phyloP scores from a whole-genome alignment of 208 protist genomes.

The Trypanosoma rangeli region DNA sequence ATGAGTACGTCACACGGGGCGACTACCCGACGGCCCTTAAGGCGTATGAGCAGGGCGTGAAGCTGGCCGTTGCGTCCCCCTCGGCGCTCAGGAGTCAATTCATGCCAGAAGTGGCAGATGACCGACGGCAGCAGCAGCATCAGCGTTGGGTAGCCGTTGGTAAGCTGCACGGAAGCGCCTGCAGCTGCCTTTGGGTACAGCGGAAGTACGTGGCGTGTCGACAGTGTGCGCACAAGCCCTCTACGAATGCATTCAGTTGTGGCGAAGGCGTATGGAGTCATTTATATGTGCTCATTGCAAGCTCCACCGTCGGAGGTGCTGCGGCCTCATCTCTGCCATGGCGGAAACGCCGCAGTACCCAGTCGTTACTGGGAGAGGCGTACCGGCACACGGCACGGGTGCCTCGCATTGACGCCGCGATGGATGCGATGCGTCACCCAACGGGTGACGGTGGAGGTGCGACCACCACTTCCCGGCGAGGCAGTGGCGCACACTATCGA shows the following conservation, averaged over 20 bases:
- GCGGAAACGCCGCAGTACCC: neutral
- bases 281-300: constrained; percentile 8
- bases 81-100: neutral
- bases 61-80: neutral
- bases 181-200: constrained; percentile 8
- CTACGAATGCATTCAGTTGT: neutral
- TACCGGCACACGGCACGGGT: neutral
- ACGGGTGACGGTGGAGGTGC: too few species aligned
- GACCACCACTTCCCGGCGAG: neutral
- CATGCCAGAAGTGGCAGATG: neutral
- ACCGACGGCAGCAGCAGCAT: neutral
- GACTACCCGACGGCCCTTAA: neutral
- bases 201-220: constrained; percentile 1
- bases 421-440: neutral
- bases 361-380: constrained; percentile 11
- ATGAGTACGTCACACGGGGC: constrained; percentile 3
- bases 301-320: neutral
- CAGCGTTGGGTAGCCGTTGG: neutral
- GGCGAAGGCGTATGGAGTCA: constrained; percentile 10
- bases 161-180: constrained; percentile 3
- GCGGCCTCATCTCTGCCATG: neutral
- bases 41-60: neutral
- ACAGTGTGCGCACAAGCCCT: neutral
- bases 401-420: neutral
- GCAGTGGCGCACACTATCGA: constrained; percentile 4